Evolutionary conservation across 352 stramenopile species (phyloP), one percentile per base, ranked within the genome.

Genomic region (Globisporangium abappressorium): DNA sequence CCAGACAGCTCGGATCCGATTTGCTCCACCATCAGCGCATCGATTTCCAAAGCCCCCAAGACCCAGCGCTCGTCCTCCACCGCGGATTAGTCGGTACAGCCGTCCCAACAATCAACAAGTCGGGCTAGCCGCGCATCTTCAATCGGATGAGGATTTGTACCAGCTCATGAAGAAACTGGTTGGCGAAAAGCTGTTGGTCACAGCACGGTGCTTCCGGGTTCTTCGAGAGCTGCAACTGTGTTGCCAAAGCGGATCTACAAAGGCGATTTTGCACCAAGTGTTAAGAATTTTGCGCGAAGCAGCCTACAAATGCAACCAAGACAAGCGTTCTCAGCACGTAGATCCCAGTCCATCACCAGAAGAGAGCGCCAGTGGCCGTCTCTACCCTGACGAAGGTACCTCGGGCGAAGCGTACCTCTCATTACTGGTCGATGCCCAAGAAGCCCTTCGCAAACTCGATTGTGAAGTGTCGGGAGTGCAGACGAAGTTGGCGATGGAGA

Each of bases 141-240:
- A 36, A 15, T 22, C 59, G 24, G 30, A 64, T 18, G 58, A 38
- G 5, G 22, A 64, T 83, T 70, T 64, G 9, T 41, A 41, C 34
- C 34, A 41, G 97, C 90, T 14, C 93, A 98, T 75, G 94, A 98
- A 54, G 22, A 22, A 11, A 20, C 63, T 18, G 2, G 14, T 75
- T 0, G 1, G 3, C 5, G n/a, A 12, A 41, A 78, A 74, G 55
- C 68, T 71, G 28, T 18, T 20, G 20, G 14, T 60, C 5, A 85
- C 82, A 2, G 62, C 69, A 26, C 74, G 53, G 4, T 79, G 70
- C 60, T 85, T 90, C n/a, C 53, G 66, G 12, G 33, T 53, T 6
- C 49, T 90, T 7, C n/a, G 62, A 3, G 63, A 54, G 4, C 76
- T 81, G 36, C 64, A 79, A 8, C 63, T 73, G n/a, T 61, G 59